Conservation (phyloP, 2,329 filamentous ascomycete genomes). For the Calonectria hawksworthii region DNA sequence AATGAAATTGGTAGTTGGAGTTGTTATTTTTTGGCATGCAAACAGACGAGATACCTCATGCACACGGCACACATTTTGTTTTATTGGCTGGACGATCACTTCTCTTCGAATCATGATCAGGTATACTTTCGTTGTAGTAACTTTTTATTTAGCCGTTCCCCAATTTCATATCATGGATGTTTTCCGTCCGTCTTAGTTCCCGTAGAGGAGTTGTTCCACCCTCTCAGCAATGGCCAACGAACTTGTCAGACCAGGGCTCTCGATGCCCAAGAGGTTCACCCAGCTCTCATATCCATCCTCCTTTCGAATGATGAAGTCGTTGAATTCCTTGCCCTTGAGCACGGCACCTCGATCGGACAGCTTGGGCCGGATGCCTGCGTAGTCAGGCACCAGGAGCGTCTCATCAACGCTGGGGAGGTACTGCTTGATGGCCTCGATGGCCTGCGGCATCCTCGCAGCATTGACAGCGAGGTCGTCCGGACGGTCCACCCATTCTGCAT, state of each 20-base stretch:
- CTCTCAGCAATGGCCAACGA: slow-evolving; percentile 86
- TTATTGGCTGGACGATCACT: slow-evolving; percentile 31
- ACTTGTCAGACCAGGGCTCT: slow-evolving; percentile 93
- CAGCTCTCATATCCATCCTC: slow-evolving; percentile 87
- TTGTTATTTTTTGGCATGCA: slow-evolving; percentile 33
- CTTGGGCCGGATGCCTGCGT: slow-evolving; percentile 94
- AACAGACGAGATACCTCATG: slow-evolving; percentile 36
- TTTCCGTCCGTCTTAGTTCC: slow-evolving; percentile 28
- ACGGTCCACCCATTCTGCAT: slow-evolving; percentile 90
- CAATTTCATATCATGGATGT: background rate
- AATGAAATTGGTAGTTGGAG: slow-evolving; percentile 36
- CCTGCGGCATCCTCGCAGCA: slow-evolving; percentile 71
- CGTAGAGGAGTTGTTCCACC: slow-evolving; percentile 70
- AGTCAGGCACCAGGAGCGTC: slow-evolving; percentile 80
- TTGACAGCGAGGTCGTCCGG: slow-evolving; percentile 80
- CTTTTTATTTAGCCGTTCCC: slow-evolving; percentile 11
- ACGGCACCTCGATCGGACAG: slow-evolving; percentile 72
- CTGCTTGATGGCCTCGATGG: slow-evolving; percentile 79
- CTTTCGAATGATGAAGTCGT: slow-evolving; percentile 85
- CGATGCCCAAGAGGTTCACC: slow-evolving; percentile 92
- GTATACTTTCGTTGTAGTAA: slow-evolving; percentile 28
- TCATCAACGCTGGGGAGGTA: slow-evolving; percentile 84
- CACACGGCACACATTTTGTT: slow-evolving; percentile 16
- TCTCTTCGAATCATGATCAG: slow-evolving; percentile 16
- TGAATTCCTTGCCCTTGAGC: slow-evolving; percentile 76